Conservation (phyloP, 805 yeast genomes). For the Suhomyces prunicola region DNA sequence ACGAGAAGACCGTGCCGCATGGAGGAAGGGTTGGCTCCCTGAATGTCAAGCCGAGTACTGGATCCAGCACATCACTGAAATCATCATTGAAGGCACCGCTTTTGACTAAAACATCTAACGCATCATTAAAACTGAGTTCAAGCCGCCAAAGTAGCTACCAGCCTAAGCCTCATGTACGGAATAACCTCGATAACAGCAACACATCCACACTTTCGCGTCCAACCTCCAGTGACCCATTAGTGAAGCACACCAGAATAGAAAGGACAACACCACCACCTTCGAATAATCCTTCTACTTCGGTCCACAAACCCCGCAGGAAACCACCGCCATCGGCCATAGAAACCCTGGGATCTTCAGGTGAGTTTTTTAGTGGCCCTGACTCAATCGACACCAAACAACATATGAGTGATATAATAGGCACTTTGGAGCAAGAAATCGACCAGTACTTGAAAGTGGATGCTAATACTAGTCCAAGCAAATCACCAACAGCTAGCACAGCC, state of each 20-base stretch:
- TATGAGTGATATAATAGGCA: slow-evolving; percentile 21
- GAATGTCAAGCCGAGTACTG: background rate
- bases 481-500: background rate
- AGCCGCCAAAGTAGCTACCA: background rate
- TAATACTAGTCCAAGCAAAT: slow-evolving; percentile 2
- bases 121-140: background rate
- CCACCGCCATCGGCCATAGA: slow-evolving; percentile 4
- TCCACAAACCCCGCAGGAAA: slow-evolving; percentile 1
- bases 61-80: background rate
- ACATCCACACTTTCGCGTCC: background rate
- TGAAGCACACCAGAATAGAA: background rate
- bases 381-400: slow-evolving; percentile 1
- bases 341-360: slow-evolving; percentile 4
- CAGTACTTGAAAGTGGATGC: slow-evolving; percentile 11
- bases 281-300: background rate
- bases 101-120: slow-evolving; percentile 1
- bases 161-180: background rate
- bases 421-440: slow-evolving; percentile 23
- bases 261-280: background rate
- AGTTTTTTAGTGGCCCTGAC: background rate
- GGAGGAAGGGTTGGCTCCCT: background rate
- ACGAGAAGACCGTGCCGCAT: slow-evolving; percentile 1
- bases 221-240: background rate
- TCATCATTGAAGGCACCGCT: background rate
- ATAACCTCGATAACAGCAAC: background rate